Evolutionary conservation across 495 filamentous ascomycete genomes (phyloP).

Genomic region (Penicillium ochrochloron): DNA sequence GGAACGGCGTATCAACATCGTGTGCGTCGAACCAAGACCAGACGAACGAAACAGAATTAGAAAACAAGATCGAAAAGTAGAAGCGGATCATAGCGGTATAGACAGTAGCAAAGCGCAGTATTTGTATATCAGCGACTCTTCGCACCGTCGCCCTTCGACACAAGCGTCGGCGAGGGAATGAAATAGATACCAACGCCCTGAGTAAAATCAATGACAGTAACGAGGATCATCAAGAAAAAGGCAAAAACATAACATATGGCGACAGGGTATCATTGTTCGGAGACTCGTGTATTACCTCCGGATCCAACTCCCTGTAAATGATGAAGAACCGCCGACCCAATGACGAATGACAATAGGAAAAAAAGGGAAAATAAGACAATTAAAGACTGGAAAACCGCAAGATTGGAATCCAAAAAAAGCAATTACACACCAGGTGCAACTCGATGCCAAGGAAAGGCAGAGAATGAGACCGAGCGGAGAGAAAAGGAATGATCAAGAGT

Average conservation of each 20-base stretch:
- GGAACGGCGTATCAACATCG: constrained; percentile 48
- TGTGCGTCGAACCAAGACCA: constrained; percentile 35
- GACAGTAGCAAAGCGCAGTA: constrained; percentile 16
- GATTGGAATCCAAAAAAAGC: background rate
- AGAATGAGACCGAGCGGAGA: constrained; percentile 1
- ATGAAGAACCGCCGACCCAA: constrained; percentile 26
- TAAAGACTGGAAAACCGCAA: constrained; percentile 4
- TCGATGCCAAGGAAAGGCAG: constrained; percentile 1
- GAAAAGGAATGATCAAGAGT: background rate
- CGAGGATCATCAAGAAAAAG: constrained; percentile 20
- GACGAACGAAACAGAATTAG: constrained; percentile 19
- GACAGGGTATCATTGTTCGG: constrained; percentile 54
- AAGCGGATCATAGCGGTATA: constrained; percentile 20
- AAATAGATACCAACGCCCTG: constrained; percentile 30
- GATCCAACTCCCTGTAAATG: constrained; percentile 45
- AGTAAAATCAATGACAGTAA: constrained; percentile 18
- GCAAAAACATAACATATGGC: constrained; percentile 31
- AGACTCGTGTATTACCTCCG: constrained; percentile 55
- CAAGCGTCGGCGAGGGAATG: constrained; percentile 28
- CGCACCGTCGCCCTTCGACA: constrained; percentile 25
- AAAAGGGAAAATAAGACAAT: constrained; percentile 13
- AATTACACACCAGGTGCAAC: constrained; percentile 21
- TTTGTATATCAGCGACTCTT: constrained; percentile 27
- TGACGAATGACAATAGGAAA: constrained; percentile 32
- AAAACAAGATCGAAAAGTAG: constrained; percentile 21